Evolutionary conservation across 345 rosid genomes (phyloP).

Genomic region (Gossypium longicalyx): DNA sequence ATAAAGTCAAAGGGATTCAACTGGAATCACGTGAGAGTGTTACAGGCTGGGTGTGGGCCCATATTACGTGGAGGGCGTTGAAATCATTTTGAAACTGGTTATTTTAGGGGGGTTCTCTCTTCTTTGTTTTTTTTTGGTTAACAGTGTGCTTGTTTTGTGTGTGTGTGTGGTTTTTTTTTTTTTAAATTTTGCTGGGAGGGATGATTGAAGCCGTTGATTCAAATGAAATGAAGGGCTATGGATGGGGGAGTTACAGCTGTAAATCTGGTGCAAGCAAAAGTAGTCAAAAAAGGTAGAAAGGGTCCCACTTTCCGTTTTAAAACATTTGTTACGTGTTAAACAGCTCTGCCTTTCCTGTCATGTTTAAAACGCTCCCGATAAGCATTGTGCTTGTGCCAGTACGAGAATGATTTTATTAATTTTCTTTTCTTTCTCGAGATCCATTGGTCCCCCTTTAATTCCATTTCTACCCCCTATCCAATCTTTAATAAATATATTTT

Average conservation of each 20-base stretch:
- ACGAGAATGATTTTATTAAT: conserved; percentile 32
- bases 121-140: neutral
- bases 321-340: conserved; percentile 38
- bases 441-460: neutral
- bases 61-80: conserved; percentile 36
- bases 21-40: conserved; percentile 59
- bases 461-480: conserved; percentile 15
- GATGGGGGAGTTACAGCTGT: conserved; percentile 48
- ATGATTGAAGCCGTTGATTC: conserved; percentile 37
- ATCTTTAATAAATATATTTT: neutral
- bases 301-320: conserved; percentile 34
- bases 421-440: neutral
- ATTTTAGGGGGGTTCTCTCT: conserved; percentile 11
- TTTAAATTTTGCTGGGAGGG: neutral
- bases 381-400: neutral
- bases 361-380: conserved; percentile 41
- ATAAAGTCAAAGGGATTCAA: conserved; percentile 38
- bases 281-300: conserved; percentile 26
- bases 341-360: conserved; percentile 48
- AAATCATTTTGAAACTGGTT: conserved; percentile 25
- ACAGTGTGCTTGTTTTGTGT: neutral
- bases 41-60: conserved; percentile 58
- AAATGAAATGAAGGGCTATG: conserved; percentile 11
- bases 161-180: too few relatives aligned
- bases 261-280: conserved; percentile 18